These are phyloP conservation scores for Solanum dulcamara DNA, from an alignment of 257 asterid species.

Conservation along the genomic window DNA sequence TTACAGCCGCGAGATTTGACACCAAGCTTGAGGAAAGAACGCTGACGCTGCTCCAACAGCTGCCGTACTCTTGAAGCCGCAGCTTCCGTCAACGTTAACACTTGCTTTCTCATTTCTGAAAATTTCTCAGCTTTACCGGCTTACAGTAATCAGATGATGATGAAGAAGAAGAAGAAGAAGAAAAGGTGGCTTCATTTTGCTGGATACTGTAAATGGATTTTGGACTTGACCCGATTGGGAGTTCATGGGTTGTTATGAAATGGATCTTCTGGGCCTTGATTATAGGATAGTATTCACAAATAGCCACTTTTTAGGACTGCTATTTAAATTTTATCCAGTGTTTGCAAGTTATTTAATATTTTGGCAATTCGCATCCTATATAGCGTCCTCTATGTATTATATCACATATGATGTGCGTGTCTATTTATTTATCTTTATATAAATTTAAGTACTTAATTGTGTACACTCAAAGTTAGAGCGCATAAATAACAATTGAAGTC, in stretches of 20 bases:
- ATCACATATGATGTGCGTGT: too few species aligned
- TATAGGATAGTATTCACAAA: neutral
- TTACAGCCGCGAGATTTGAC: constrained; percentile 98
- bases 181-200: neutral
- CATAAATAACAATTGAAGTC: too few species aligned
- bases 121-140: constrained; percentile 8
- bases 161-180: neutral
- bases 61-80: constrained; percentile 75
- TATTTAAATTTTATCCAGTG: too few species aligned
- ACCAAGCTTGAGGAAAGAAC: constrained; percentile 86
- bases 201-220: neutral
- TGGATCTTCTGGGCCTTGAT: neutral
- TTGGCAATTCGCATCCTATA: too few species aligned
- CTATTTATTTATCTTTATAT: too few species aligned
- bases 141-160: neutral
- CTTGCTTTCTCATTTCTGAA: constrained; percentile 58
- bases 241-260: neutral
- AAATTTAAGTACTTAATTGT: too few species aligned
- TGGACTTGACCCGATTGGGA: neutral
- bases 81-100: constrained; percentile 56
- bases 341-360: too few species aligned
- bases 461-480: too few species aligned
- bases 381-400: too few species aligned
- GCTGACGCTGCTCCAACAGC: constrained; percentile 73
- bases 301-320: neutral